Evolutionary conservation across 2,329 filamentous ascomycete species (phyloP), one percentile per base, ranked within the genome.

Genomic region (Fusarium nanum): DNA sequence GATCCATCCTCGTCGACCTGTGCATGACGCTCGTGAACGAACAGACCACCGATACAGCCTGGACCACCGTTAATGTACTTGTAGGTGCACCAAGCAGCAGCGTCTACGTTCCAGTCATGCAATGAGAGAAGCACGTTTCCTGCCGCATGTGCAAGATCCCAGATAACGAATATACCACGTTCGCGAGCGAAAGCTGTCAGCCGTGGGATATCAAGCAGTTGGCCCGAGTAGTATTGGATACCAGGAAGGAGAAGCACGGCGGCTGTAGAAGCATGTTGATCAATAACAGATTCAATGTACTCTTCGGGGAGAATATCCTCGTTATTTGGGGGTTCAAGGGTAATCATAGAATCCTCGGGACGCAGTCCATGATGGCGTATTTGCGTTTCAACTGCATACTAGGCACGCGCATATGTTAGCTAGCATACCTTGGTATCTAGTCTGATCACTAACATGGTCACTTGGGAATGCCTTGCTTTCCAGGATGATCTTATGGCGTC

Each of bases 51-150:
- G 68, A 94, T 95, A 14, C 89, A 87, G 7, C 93, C 93, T 0
- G 93, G 92, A 0, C 93, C 93, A 47, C 89, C 88, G 76, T 95
- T 96, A 74, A 96, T 85, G 80, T 97, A 97, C 81, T 97, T 97
- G 83, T 96, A 97, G 49, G 88, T 93, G 78, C 93, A 97, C 93
- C 93, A 97, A 28, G 87, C 91, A 16, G 93, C 93, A 74, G 95
- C 95, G 78, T 97, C 93, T 47, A 95, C 92, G 68, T 91, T 85
- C 93, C 93, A 96, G 69, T 93, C 91, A 78, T 96, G 93, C 30
- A 97, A 83, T 44, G 84, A 80, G 25, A 97, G 79, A 14, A 90
- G 88, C 3, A 94, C 91, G 74, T 97, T 97, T 30, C 93, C 93
- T 27, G 86, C 91, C 1, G 92, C 92, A 78, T 96, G 93, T 2